phyloP scores from a whole-genome alignment of 2,329 filamentous ascomycete species.

The Penicillium sp. region DNA sequence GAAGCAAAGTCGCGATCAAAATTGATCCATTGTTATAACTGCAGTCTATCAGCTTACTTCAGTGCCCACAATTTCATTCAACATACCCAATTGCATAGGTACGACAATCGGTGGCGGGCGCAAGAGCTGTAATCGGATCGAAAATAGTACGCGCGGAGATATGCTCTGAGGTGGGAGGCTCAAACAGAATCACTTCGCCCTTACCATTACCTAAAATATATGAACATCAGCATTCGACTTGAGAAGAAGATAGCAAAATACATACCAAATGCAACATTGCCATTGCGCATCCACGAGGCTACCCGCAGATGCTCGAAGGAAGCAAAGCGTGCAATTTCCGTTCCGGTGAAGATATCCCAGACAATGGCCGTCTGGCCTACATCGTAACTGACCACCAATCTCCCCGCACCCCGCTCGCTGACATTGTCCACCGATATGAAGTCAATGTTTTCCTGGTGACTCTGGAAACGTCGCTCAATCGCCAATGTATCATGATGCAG shows the following conservation, averaged over 20 bases:
- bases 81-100: slow-evolving; percentile 93
- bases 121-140: slow-evolving; percentile 90
- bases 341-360: slow-evolving; percentile 91
- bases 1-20: slow-evolving; percentile 82
- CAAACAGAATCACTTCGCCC: slow-evolving; percentile 91
- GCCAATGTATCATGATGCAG: slow-evolving; percentile 90
- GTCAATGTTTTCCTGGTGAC: slow-evolving; percentile 78
- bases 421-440: slow-evolving; percentile 87
- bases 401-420: slow-evolving; percentile 79
- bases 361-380: slow-evolving; percentile 87
- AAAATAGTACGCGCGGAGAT: slow-evolving; percentile 89
- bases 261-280: slow-evolving; percentile 93
- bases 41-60: slow-evolving; percentile 3
- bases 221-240: slow-evolving; percentile 7
- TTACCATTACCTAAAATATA: slow-evolving; percentile 73
- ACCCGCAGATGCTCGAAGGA: slow-evolving; percentile 84
- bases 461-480: slow-evolving; percentile 80
- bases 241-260: no score
- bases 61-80: slow-evolving; percentile 5
- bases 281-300: slow-evolving; percentile 94
- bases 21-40: slow-evolving; percentile 96
- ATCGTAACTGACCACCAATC: slow-evolving; percentile 91
- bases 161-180: slow-evolving; percentile 89
- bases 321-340: slow-evolving; percentile 86
- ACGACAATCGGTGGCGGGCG: slow-evolving; percentile 82